Conservation (phyloP, 2,329 filamentous ascomycete species). For the Monosporascus sp. region DNA sequence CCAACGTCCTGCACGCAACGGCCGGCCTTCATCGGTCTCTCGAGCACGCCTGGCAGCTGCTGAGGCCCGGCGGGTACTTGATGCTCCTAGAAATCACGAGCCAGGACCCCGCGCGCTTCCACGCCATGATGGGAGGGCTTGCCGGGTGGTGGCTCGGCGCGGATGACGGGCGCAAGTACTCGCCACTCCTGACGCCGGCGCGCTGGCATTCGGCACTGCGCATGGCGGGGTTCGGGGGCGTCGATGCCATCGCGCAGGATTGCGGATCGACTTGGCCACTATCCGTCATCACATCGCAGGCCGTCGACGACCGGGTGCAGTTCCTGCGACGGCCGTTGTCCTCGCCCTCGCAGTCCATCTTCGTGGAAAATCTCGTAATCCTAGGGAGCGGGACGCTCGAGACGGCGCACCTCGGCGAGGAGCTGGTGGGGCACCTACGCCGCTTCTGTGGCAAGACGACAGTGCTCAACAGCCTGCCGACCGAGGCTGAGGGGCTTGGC, state of each 20-base stretch:
- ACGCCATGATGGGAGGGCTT: no score
- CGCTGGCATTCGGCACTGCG: slow-evolving; percentile 1
- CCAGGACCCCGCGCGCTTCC: no score
- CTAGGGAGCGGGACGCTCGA: slow-evolving; percentile 1
- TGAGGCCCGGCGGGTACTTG: slow-evolving; percentile 32
- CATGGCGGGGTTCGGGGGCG: slow-evolving; percentile 7
- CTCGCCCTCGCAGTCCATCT: neutral
- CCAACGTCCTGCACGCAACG: slow-evolving; percentile 25
- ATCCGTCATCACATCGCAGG: slow-evolving; percentile 7
- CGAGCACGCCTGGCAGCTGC: slow-evolving; percentile 20
- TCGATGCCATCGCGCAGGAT: slow-evolving; percentile 5
- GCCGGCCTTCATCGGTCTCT: slow-evolving; percentile 10
- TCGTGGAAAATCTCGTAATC: slow-evolving; percentile 6
- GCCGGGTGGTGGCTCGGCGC: neutral
- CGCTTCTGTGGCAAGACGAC: slow-evolving; percentile 5
- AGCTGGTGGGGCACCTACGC: slow-evolving; percentile 2
- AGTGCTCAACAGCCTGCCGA: slow-evolving; percentile 7
- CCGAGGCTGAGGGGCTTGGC: neutral
- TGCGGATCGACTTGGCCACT: neutral
- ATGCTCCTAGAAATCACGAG: neutral
- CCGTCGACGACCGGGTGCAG: slow-evolving; percentile 7
- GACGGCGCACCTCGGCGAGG: slow-evolving; percentile 1
- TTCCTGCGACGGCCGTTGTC: slow-evolving; percentile 9
- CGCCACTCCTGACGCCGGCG: neutral
- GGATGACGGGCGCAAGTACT: neutral